These are phyloP conservation scores for Pseudonitzschia delicatissima DNA, from an alignment of 108 stramenopile species.

Conservation along the genomic window DNA sequence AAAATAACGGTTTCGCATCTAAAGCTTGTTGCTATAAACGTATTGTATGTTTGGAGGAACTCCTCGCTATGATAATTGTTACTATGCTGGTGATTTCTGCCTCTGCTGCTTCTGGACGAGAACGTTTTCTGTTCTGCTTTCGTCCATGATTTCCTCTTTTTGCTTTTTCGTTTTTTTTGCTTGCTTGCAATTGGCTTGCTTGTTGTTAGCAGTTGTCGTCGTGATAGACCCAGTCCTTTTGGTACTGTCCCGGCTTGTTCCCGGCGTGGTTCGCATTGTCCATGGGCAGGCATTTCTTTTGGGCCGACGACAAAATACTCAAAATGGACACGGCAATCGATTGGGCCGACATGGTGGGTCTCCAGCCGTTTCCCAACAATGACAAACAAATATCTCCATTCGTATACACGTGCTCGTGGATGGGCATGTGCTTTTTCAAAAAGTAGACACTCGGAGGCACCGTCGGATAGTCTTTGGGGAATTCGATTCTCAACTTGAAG, in stretches of 20 bases:
- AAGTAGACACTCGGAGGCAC: constrained; percentile 94
- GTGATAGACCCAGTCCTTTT: constrained; percentile 94
- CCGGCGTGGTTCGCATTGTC: constrained; percentile 90
- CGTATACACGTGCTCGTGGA: constrained; percentile 95
- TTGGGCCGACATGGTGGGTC: constrained; percentile 95
- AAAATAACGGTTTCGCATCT: no score
- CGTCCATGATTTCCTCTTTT: no score
- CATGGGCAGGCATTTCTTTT: constrained; percentile 87
- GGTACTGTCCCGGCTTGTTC: constrained; percentile 85
- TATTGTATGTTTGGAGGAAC: no score
- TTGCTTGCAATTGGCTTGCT: no score
- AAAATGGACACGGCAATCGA: constrained; percentile 87
- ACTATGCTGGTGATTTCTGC: no score
- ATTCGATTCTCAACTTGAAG: constrained; percentile 85
- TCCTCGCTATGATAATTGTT: no score
- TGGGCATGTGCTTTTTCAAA: constrained; percentile 57
- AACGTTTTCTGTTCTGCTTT: no score
- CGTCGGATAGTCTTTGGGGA: constrained; percentile 88
- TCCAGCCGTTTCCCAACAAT: constrained; percentile 93
- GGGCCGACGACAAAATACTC: constrained; percentile 89
- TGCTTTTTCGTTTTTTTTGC: no score
- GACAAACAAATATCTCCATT: constrained; percentile 97
- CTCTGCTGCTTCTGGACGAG: no score
- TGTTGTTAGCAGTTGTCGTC: constrained; percentile 79
- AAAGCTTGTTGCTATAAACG: no score